A percentile compares a stretch with the other conserved stretches of the same genome.
phyloP scores from a whole-genome alignment of 768 basidiomycete species.

The Boletus pseudopeckii region DNA sequence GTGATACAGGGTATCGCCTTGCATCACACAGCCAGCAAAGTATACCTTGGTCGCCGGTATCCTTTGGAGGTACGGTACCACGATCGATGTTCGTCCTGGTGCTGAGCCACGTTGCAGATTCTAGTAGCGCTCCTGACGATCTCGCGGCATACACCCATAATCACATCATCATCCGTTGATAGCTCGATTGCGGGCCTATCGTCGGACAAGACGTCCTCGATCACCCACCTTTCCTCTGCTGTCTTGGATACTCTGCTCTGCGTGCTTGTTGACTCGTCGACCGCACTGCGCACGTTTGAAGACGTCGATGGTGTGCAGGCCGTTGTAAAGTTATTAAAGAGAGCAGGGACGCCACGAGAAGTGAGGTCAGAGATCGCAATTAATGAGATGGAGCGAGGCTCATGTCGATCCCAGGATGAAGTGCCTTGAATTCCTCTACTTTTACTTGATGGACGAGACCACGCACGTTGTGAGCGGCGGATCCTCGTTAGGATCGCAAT shows the following conservation, averaged over 20 bases:
- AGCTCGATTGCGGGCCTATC: constrained; percentile 5
- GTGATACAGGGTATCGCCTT: constrained; percentile 76
- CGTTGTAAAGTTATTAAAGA: constrained; percentile 84
- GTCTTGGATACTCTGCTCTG: constrained; percentile 84
- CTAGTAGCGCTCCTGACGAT: constrained; percentile 68
- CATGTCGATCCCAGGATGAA: constrained; percentile 67
- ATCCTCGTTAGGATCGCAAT: constrained; percentile 24
- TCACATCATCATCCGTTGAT: constrained; percentile 15
- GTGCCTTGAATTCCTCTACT: constrained; percentile 92
- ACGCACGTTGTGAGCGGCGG: constrained; percentile 15
- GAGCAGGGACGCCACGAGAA: constrained; percentile 81
- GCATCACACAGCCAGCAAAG: constrained; percentile 65
- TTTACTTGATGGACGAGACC: constrained; percentile 87
- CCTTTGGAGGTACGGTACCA: constrained; percentile 54
- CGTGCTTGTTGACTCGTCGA: constrained; percentile 81
- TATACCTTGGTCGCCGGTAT: constrained; percentile 63
- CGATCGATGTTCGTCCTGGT: background rate
- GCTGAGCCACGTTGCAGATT: constrained; percentile 43
- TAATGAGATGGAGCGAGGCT: constrained; percentile 6
- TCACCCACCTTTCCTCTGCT: constrained; percentile 59
- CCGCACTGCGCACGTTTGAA: constrained; percentile 77
- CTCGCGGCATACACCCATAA: constrained; percentile 57
- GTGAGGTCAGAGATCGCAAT: constrained; percentile 75
- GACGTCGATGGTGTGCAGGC: constrained; percentile 70
- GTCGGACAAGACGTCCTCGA: constrained; percentile 20